Evolutionary conservation across 2,329 filamentous ascomycete genomes (phyloP).

Genomic region (Diplodia corticola): DNA sequence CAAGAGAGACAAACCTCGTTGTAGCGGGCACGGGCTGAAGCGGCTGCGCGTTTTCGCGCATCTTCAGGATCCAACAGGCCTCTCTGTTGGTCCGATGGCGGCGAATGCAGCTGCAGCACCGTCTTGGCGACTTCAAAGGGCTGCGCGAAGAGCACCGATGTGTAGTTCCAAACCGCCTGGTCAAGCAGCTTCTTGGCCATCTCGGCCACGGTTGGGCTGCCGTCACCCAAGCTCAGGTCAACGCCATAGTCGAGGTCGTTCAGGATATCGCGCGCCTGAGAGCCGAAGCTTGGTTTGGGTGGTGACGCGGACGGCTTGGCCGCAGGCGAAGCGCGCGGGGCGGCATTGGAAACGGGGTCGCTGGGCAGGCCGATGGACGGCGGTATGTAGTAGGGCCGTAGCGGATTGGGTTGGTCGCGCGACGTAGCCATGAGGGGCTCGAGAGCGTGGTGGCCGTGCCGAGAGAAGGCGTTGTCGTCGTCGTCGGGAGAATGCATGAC

Average conservation of each 20-base stretch:
- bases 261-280: slow-evolving; percentile 78
- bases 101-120: slow-evolving; percentile 74
- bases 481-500: slow-evolving; percentile 12
- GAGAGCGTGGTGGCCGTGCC: slow-evolving; percentile 3
- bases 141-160: slow-evolving; percentile 82
- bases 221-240: slow-evolving; percentile 74
- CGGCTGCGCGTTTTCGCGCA: slow-evolving; percentile 32
- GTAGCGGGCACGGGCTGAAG: slow-evolving; percentile 37
- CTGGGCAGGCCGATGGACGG: slow-evolving; percentile 64
- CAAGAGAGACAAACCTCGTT: slow-evolving; percentile 31
- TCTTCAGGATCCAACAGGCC: slow-evolving; percentile 24
- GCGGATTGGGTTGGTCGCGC: slow-evolving; percentile 58
- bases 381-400: slow-evolving; percentile 71
- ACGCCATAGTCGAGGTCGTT: slow-evolving; percentile 90
- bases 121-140: slow-evolving; percentile 98
- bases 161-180: slow-evolving; percentile 88
- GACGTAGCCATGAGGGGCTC: slow-evolving; percentile 43
- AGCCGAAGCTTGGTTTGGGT: slow-evolving; percentile 54
- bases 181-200: slow-evolving; percentile 77
- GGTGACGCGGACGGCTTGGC: slow-evolving; percentile 37
- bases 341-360: slow-evolving; percentile 40
- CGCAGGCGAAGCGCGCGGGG: slow-evolving; percentile 33
- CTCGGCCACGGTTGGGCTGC: slow-evolving; percentile 67
- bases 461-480: background rate
- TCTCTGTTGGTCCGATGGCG: slow-evolving; percentile 31